phyloP scores from a whole-genome alignment of 1,284 basidiomycete genomes.

The Cutaneotrichosporon spelunceum region DNA sequence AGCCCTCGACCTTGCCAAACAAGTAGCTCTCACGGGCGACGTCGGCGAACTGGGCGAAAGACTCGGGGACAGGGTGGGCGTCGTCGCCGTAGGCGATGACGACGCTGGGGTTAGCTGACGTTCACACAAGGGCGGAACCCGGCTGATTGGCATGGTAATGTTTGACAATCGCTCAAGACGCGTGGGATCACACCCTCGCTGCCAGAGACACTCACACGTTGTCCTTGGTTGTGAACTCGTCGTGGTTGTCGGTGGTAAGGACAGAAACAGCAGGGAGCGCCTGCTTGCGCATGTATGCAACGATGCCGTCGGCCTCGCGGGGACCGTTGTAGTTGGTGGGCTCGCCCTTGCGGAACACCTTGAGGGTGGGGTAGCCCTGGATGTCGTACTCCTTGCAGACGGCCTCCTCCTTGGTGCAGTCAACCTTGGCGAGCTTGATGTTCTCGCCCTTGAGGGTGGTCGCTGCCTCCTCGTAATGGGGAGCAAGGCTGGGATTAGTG shows the following conservation, averaged over 20 bases:
- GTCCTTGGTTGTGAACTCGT: conserved; percentile 85
- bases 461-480: conserved; percentile 94
- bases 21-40: conserved; percentile 87
- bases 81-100: conserved; percentile 77
- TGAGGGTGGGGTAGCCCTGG: conserved; percentile 64
- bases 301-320: conserved; percentile 91
- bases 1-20: conserved; percentile 79
- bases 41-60: conserved; percentile 77
- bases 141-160: no score
- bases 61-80: conserved; percentile 63
- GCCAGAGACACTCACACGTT: conserved; percentile 58
- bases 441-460: conserved; percentile 81
- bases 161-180: no score
- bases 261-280: conserved; percentile 88
- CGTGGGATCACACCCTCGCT: no score
- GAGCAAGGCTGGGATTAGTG: conserved; percentile 59
- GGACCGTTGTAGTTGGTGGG: conserved; percentile 78
- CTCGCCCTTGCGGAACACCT: conserved; percentile 86
- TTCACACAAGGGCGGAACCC: not conserved
- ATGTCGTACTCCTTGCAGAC: conserved; percentile 81
- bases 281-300: conserved; percentile 99
- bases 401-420: conserved; percentile 85
- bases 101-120: conserved; percentile 55
- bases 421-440: conserved; percentile 93
- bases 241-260: conserved; percentile 70